Percentiles rank a stretch among this genome's conserved stretches.
These are phyloP conservation scores for Haplosporangium sp. DNA, from an alignment of 371 early-diverging fungal species.

Conservation along the genomic window DNA sequence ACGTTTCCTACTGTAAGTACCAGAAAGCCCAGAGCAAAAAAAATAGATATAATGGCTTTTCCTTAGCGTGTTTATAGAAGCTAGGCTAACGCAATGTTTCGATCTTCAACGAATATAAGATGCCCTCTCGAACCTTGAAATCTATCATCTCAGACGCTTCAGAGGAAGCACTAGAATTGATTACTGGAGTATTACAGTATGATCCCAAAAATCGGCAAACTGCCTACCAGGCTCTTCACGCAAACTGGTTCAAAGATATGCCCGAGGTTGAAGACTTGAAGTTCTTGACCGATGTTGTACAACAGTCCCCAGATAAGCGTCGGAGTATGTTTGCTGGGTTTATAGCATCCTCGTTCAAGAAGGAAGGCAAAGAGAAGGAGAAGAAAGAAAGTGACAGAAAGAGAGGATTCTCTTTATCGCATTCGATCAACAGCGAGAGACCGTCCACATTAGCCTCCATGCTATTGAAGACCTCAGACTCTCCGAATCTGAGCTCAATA, in stretches of 20 bases:
- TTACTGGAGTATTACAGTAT: constrained; percentile 88
- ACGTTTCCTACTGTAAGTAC: constrained; percentile 26
- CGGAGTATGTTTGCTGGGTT: constrained; percentile 47
- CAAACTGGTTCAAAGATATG: constrained; percentile 76
- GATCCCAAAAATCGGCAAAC: constrained; percentile 87
- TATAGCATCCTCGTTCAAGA: constrained; percentile 22
- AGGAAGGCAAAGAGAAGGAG: constrained; percentile 30
- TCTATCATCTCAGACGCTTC: constrained; percentile 75
- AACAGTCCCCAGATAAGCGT: constrained; percentile 43
- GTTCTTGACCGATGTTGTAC: constrained; percentile 31
- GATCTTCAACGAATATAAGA: constrained; percentile 29
- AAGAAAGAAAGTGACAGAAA: constrained; percentile 2
- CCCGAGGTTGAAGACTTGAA: constrained; percentile 33
- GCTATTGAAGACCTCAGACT: constrained; percentile 1
- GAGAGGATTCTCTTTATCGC: constrained; percentile 11
- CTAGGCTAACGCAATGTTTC: neutral
- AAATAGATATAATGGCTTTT: too few species aligned
- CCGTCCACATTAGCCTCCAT: constrained; percentile 6
- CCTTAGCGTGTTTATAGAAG: too few species aligned
- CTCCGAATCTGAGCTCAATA: neutral
- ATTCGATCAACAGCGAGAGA: constrained; percentile 5
- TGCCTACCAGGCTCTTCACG: constrained; percentile 75
- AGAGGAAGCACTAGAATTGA: constrained; percentile 73
- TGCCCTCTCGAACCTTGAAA: constrained; percentile 66
- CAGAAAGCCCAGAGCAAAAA: too few species aligned